Conservation (phyloP, 176 grass and related monocot genomes). For the Eremochloa ophiuroides region DNA sequence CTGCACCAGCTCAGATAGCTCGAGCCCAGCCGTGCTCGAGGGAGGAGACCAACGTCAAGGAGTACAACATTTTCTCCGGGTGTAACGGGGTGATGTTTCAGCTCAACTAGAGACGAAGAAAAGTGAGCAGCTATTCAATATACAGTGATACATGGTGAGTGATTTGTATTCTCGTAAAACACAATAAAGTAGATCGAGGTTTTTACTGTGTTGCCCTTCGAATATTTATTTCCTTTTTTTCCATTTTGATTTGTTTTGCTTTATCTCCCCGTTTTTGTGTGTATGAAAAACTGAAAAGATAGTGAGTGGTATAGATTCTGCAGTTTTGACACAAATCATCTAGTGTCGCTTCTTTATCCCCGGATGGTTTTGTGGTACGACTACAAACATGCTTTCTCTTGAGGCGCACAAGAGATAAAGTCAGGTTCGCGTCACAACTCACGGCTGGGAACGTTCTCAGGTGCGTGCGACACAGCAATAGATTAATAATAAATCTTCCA, state of each 20-base stretch:
- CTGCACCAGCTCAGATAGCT: background rate
- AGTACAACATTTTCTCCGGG: conserved; percentile 83
- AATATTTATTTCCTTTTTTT: conserved; percentile 36
- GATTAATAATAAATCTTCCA: background rate
- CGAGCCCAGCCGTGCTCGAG: conserved; percentile 38
- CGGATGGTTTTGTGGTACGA: background rate
- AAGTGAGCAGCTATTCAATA: conserved; percentile 8
- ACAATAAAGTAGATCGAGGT: conserved; percentile 40
- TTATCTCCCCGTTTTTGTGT: conserved; percentile 22
- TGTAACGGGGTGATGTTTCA: conserved; percentile 44
- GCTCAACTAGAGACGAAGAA: conserved; percentile 41
- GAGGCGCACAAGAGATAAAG: background rate
- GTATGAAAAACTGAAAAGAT: conserved; percentile 52
- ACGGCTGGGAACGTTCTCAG: background rate
- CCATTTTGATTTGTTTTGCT: conserved; percentile 24
- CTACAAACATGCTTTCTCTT: background rate
- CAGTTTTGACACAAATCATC: conserved; percentile 20
- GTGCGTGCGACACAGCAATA: background rate
- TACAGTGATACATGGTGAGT: conserved; percentile 29
- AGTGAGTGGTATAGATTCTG: conserved; percentile 52
- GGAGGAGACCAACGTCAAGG: conserved; percentile 68
- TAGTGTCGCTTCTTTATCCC: background rate
- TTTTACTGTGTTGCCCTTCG: conserved; percentile 48
- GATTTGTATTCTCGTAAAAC: conserved; percentile 41
- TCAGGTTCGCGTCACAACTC: background rate